phyloP scores from a whole-genome alignment of 2,329 filamentous ascomycete genomes.

The Fonsecaea multimorphosa region DNA sequence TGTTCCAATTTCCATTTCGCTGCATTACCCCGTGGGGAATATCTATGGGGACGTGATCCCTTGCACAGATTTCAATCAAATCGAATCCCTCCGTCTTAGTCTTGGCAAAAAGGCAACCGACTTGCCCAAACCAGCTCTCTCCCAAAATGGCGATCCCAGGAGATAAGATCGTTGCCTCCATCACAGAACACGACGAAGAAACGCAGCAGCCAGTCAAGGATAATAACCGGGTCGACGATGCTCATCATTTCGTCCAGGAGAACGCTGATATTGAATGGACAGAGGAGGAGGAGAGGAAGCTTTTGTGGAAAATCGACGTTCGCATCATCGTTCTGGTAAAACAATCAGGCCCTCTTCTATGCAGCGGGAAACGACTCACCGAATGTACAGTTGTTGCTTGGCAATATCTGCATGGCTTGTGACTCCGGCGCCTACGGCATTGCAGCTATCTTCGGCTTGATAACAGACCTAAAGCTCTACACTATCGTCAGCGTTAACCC shows the following conservation, averaged over 20 bases:
- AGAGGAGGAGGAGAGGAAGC: not conserved
- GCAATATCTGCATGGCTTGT: not conserved
- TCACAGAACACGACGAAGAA: slow-evolving; percentile 4
- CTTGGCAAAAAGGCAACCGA: too few relatives aligned
- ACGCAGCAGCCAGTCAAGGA: slow-evolving; percentile 1
- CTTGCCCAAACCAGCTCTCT: not conserved
- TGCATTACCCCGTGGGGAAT: slow-evolving; percentile 4
- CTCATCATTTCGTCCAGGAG: not conserved
- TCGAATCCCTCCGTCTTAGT: too few relatives aligned
- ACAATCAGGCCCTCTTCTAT: not conserved
- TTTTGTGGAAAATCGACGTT: not conserved
- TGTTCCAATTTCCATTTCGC: not conserved
- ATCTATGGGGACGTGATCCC: not conserved
- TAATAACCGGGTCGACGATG: not conserved
- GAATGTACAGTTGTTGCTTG: not conserved
- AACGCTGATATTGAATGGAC: not conserved
- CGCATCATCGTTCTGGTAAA: not conserved
- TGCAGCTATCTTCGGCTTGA: slow-evolving; percentile 3
- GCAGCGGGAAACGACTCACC: not conserved
- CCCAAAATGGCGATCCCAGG: not conserved
- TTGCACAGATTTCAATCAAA: not conserved
- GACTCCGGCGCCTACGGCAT: not conserved
- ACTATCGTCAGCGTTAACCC: not conserved
- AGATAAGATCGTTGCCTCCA: not conserved
- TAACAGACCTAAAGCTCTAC: slow-evolving; percentile 1